Evolutionary conservation across 2,329 filamentous ascomycete genomes (phyloP), one percentile per base, ranked within the genome.

Genomic region (Sarocladium oryzae): DNA sequence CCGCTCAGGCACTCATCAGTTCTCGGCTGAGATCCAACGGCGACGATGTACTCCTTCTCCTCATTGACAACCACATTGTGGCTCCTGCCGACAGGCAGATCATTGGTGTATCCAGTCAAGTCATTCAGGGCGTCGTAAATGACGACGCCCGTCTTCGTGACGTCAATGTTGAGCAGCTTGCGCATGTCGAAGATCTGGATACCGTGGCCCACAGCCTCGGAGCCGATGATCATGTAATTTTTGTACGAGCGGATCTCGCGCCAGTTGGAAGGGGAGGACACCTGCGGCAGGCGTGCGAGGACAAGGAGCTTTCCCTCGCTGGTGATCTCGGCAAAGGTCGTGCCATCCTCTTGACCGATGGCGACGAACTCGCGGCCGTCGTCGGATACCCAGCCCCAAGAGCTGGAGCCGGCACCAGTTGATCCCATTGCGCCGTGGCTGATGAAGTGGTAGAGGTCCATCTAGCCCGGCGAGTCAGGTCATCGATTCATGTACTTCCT

Each of bases 101-200:
- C 60, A 28, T 61, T 59, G 56, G 63, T 68, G 52, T 60, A 60
- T 9, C 63, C 59, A 1, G 63, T 62, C 0, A 48, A 16, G n/a
- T 48, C 43, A 9, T 48, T 33, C 7, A 10, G 7, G 20, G 21
- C 7, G 16, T 48, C 26, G 16, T 18, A 48, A n/a, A 18, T 48
- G 24, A 33, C 28, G 43, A n/a, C n/a, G n/a, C n/a, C n/a, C n/a
- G 28, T 11, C 9, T 23, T 33, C 24, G 24, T n/a, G 8, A 70
- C 66, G 58, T 74, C 66, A 50, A 78, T 57, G 24, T 63, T 62
- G 36, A 73, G 60, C 4, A 79, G 69, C 65, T 74, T 80, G 57
- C 68, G 75, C 74, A 81, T 71, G 60, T 84, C 79, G 57, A 84
- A 84, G 61, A 83, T 75, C 63, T 84, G 80, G 40, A 84, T 71